Evolutionary conservation across 805 yeast species (phyloP), one percentile per base, ranked within the genome.

Genomic region (Candida caryicola): DNA sequence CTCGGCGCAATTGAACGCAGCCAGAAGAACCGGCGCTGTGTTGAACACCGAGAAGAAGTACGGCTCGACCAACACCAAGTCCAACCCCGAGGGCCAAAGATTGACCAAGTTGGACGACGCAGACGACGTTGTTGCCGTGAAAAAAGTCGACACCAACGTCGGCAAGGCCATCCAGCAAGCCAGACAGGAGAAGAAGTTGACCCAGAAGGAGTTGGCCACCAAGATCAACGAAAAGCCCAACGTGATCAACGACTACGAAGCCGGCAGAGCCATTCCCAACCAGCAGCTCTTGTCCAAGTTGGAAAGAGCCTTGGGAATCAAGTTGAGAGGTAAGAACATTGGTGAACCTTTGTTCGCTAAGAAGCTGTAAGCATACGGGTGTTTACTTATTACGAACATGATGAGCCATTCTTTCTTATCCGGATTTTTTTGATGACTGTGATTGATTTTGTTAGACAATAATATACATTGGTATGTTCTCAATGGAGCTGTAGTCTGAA

Each of bases 141-240:
- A 90, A 68, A 93, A 90, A 68, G 66, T 93, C 37, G 95, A 88
- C 40, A 70, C 76, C 10, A 67, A 70, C 41, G 98, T 93, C 21
- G 99, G 98, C 49, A 85, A 83, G 60, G 84, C 91, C 39, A 89
- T 93, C 51, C 76, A 81, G 36, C 74, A 81, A 60, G 96, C 85
- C 26, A 82, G 99, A 71, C 82, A 80, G 55, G 96, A 86, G 43
- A 88, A 89, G 74, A 78, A 79, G 56, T 61, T 90, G 60, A 83
- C 97, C 7, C 99, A 93, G 67, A 93, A 93, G 76, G 99, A 93
- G 54, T 76, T 93, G 55, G 99, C 99, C 54, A 88, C 96, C 40
- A 85, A 84, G 63, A 77, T 91, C 58, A 91, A 90, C 62, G 99
- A 93, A 71, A 93, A 93, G 73, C 96, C 97, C 45, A 88, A 82